phyloP scores from a whole-genome alignment of 352 stramenopile genomes.

The Phytophthora pisi region DNA sequence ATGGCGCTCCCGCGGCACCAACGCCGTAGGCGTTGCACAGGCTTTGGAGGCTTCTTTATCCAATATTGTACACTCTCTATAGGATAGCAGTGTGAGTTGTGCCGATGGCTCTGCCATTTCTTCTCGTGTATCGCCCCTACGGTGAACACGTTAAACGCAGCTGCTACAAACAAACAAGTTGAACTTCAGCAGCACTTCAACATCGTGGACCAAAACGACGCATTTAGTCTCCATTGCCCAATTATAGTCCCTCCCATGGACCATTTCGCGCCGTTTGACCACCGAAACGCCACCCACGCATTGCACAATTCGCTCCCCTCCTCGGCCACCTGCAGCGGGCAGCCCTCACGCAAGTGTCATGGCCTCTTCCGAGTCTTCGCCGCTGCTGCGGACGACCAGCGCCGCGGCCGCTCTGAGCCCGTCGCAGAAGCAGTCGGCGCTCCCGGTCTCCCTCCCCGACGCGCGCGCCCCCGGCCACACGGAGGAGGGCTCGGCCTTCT shows the following conservation, averaged over 20 bases:
- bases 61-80: no score
- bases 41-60: no score
- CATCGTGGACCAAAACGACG: no score
- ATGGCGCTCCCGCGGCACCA: no score
- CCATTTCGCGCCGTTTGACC: slow-evolving; percentile 16
- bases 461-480: slow-evolving; percentile 33
- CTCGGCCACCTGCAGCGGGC: background rate
- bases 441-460: background rate
- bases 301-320: slow-evolving; percentile 6
- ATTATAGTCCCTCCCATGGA: background rate
- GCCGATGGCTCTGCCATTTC: no score
- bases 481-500: slow-evolving; percentile 66
- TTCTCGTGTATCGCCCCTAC: no score
- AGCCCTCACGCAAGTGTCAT: slow-evolving; percentile 12
- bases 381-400: slow-evolving; percentile 44
- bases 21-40: no score
- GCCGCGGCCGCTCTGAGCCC: slow-evolving; percentile 18
- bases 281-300: slow-evolving; percentile 8
- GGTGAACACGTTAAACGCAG: no score
- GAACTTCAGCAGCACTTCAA: no score
- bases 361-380: slow-evolving; percentile 34
- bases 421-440: slow-evolving; percentile 21
- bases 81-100: no score
- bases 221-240: no score
- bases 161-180: no score